These are phyloP conservation scores for Eucalyptus camaldulensis DNA, from an alignment of 345 rosid species.

Conservation along the genomic window DNA sequence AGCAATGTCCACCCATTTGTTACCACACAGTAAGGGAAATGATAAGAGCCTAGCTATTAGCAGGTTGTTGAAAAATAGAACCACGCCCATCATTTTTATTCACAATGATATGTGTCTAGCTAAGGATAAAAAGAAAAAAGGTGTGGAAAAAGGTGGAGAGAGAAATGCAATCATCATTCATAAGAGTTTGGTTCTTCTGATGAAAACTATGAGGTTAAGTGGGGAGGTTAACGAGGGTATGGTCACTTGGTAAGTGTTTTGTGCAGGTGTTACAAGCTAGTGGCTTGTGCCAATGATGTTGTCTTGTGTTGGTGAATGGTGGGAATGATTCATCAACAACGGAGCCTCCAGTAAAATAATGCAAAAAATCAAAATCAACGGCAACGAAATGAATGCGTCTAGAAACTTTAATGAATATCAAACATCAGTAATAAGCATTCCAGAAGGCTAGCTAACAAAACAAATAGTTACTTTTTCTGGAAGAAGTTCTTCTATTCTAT, in stretches of 20 bases:
- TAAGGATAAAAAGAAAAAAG: background rate
- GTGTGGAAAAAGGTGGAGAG: background rate
- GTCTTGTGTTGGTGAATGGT: conserved; percentile 85
- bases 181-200: background rate
- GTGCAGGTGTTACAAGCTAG: conserved; percentile 15
- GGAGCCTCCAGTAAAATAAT: conserved; percentile 6
- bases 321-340: conserved; percentile 76
- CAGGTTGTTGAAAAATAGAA: background rate
- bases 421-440: background rate
- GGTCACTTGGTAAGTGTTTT: background rate
- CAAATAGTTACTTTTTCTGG: background rate
- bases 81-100: background rate
- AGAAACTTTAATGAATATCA: background rate
- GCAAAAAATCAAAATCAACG: background rate
- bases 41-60: background rate
- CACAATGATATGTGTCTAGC: background rate
- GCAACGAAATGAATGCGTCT: background rate
- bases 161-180: background rate
- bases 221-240: background rate
- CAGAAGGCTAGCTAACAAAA: background rate
- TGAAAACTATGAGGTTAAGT: conserved; percentile 6
- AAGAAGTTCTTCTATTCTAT: background rate
- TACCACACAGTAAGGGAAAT: background rate
- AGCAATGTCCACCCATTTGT: conserved; percentile 10
- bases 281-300: conserved; percentile 69